Evolutionary conservation across 495 filamentous ascomycete genomes (phyloP), one percentile per base, ranked within the genome.

Genomic region (Tuber calosporum): DNA sequence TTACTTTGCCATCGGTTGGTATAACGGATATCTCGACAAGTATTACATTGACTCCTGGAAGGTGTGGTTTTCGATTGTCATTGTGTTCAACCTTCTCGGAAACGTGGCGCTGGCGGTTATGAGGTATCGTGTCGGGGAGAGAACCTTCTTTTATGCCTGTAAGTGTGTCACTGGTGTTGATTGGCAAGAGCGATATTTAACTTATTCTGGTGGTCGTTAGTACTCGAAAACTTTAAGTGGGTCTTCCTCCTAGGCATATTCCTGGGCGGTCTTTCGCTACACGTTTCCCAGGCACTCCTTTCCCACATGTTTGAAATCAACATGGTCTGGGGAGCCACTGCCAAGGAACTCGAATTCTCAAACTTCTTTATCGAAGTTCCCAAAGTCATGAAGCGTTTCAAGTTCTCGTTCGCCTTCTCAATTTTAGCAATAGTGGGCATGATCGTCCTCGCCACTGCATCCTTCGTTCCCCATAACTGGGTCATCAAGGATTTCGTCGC

Each of bases 1-100:
- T 83, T 94, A 93, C 82, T 91, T 93, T 84, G 83, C 91, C 69
- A 87, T 91, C 71, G 91, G 90, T 71, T 91, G 89, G 88, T 91
- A 88, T 84, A 89, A 88, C 80, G 90, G 88, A 7, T 87, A 89
- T 77, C 82, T 92, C 69, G 90, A 92, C 82, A 89, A 92, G 81
- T 91, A 90, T 84, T 92, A 92, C 79, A 84, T 92, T 79, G 87
- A 89, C 79, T 90, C 88, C 41, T 92, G 90, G 90, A 89, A 90
- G 81, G 89, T 91, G 68, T 91, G 89, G 87, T 90, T 91, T 83
- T 88, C 87, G 69, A 90, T 91, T 80, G 87, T 89, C 76, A 86
- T 90, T 74, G 88, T 91, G 62, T 91, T 91, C 83, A 91, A 91
- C 81, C 88, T 88, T 42, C 86, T 91, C 45, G 88, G 88, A 66